phyloP scores from a whole-genome alignment of 208 protist species.

The Strigomonas culicis region DNA sequence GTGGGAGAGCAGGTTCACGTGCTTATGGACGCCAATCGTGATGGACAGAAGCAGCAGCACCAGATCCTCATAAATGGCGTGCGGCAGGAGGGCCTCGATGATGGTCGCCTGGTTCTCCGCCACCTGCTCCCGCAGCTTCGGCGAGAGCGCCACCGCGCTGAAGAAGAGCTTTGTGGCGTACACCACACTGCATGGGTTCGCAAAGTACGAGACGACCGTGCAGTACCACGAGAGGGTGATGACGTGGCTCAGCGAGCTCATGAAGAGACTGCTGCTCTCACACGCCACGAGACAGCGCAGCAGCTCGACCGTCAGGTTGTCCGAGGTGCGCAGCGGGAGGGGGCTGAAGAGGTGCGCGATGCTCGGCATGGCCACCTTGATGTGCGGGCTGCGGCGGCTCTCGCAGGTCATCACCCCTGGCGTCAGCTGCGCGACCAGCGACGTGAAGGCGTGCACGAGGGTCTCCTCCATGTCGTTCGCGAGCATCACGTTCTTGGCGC shows the following conservation, averaged over 20 bases:
- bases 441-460: slow-evolving; percentile 48
- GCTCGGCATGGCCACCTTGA: slow-evolving; percentile 37
- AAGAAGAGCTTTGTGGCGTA: slow-evolving; percentile 75
- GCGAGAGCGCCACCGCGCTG: slow-evolving; percentile 48
- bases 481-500: slow-evolving; percentile 67
- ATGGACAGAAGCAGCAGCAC: slow-evolving; percentile 60
- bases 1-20: slow-evolving; percentile 57
- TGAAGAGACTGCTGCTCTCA: slow-evolving; percentile 26
- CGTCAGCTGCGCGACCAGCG: slow-evolving; percentile 55
- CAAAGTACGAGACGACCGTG: slow-evolving; percentile 56
- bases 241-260: slow-evolving; percentile 37
- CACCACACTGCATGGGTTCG: slow-evolving; percentile 58
- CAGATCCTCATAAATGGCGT: slow-evolving; percentile 67
- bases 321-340: slow-evolving; percentile 40
- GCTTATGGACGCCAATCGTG: slow-evolving; percentile 39
- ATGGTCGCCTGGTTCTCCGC: slow-evolving; percentile 46
- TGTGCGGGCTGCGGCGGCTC: slow-evolving; percentile 18
- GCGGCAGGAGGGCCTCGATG: slow-evolving; percentile 49
- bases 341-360: slow-evolving; percentile 18
- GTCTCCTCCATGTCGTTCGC: slow-evolving; percentile 62
- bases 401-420: slow-evolving; percentile 26
- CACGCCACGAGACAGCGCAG: slow-evolving; percentile 62
- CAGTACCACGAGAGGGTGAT: slow-evolving; percentile 71
- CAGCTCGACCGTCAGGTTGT: slow-evolving; percentile 43
- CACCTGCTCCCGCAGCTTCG: slow-evolving; percentile 43